Conservation (phyloP, 2,329 filamentous ascomycete species). For the Colletotrichum horii region DNA sequence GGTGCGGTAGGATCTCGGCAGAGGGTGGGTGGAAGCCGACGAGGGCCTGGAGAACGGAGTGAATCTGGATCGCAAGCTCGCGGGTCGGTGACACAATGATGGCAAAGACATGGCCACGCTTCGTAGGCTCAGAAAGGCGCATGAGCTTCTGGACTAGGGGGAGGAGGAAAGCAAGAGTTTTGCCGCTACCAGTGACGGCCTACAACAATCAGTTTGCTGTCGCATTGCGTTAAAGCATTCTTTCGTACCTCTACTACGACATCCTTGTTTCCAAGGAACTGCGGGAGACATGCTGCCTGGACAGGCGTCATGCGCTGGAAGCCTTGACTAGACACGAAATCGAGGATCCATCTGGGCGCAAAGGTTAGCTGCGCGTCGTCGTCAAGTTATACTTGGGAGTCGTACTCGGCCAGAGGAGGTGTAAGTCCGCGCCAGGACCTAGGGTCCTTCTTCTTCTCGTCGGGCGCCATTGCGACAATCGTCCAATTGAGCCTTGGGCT, state of each 20-base stretch:
- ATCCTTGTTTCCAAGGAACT: conserved; percentile 90
- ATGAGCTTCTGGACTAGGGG: conserved; percentile 84
- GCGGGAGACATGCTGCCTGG: conserved; percentile 88
- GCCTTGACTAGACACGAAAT: conserved; percentile 83
- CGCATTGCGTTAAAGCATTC: rapidly evolving
- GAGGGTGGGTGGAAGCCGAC: conserved; percentile 85
- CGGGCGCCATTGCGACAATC: conserved; percentile 33
- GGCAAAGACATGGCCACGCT: conserved; percentile 87
- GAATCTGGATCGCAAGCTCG: conserved; percentile 90
- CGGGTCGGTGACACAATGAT: conserved; percentile 94
- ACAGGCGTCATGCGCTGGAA: conserved; percentile 91
- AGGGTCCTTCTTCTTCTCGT: conserved; percentile 48
- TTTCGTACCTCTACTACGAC: conserved; percentile 78
- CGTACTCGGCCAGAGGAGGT: conserved; percentile 39
- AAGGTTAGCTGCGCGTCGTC: conserved; percentile 67
- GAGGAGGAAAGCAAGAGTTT: conserved; percentile 81
- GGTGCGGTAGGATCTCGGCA: conserved; percentile 64
- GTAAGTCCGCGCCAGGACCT: conserved; percentile 49
- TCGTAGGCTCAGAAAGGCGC: conserved; percentile 79
- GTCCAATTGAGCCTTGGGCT: neutral
- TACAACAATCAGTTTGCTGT: conserved; percentile 33
- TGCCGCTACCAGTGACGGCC: conserved; percentile 90
- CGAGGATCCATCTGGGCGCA: conserved; percentile 84
- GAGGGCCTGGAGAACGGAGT: conserved; percentile 78
- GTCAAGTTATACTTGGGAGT: conserved; percentile 43